phyloP scores from a whole-genome alignment of 768 basidiomycete genomes.

The Kwoniella bestiolae region DNA sequence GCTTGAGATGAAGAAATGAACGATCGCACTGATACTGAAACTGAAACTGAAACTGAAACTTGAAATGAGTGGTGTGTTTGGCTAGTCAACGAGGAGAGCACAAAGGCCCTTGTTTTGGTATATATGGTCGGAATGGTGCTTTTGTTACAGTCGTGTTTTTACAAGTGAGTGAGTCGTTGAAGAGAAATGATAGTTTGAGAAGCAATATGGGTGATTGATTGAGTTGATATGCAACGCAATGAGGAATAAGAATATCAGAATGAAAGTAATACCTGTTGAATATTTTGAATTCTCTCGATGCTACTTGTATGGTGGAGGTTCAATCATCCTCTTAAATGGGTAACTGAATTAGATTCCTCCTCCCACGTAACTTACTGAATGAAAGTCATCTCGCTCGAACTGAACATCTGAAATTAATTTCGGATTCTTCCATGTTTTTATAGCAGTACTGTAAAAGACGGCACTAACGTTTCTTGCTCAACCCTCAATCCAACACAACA shows the following conservation, averaged over 20 bases:
- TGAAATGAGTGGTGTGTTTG: slow-evolving; percentile 21
- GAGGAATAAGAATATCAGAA: background rate
- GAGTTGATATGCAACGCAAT: background rate
- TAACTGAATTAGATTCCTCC: too few species aligned
- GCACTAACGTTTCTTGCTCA: too few species aligned
- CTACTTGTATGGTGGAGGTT: too few species aligned
- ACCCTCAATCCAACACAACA: too few species aligned
- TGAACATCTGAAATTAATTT: too few species aligned
- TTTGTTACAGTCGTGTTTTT: background rate
- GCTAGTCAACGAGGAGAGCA: slow-evolving; percentile 1
- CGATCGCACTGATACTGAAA: background rate
- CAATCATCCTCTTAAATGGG: too few species aligned
- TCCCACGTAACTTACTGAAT: too few species aligned
- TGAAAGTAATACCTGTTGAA: too few species aligned
- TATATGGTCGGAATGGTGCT: background rate
- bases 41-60: background rate
- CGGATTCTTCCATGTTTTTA: too few species aligned
- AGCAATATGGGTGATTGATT: background rate
- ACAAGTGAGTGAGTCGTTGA: too few species aligned
- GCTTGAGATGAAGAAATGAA: background rate
- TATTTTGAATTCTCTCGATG: slow-evolving; percentile 13
- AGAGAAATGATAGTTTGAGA: background rate
- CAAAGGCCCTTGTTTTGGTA: slow-evolving; percentile 3
- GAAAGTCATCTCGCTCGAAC: too few species aligned
- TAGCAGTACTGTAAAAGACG: too few species aligned